Evolutionary conservation across 1,284 basidiomycete genomes (phyloP), one percentile per base, ranked within the genome.

Genomic region (Sanghuangporus baumii): DNA sequence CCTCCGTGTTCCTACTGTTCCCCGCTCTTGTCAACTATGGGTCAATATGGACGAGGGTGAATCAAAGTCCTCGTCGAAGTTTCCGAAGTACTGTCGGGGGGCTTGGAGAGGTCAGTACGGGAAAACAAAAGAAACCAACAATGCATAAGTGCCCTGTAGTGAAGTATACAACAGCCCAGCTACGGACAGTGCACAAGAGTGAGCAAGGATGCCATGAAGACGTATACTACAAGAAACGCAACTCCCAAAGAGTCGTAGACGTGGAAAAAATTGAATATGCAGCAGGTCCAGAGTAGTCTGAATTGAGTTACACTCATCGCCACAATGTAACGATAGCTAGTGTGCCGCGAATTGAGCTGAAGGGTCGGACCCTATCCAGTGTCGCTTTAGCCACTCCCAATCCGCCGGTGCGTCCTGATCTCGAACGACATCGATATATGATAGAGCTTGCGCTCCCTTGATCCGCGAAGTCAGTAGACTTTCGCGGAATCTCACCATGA

Each of bases 271-370:
- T 54, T 57, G 20, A 43, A 12, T 20, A 12, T 57, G 55, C 55
- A 57, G 55, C 55, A 57, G 55, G 40, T 23, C 40, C 55, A 57
- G 55, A 57, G 18, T 57, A 57, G 55, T 57, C 55, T 57, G 55
- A 57, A 57, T 57, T 43, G 55, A 57, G 55, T 57, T 57, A 57
- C 36, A 38, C 40, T 11, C 14, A 11, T 18, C 36, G 20, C 37
- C 6, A 20, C 16, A 16, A 43, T 1, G 23, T 57, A 26, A 23
- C 36, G 38, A 12, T 26, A 12, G 14, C 38, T 38, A 41, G 38
- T 26, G 36, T 26, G 55, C 55, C 55, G 55, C 55, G 55, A 43
- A 57, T 57, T 57, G 55, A 41, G 38, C 55, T 57, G 16, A 57
- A 57, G 37, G 55, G 40, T 23, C 20, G 34, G 37, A 38, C 14